Evolutionary conservation across 805 yeast genomes (phyloP), one percentile per base, ranked within the genome.

Genomic region (Candida oleophila): DNA sequence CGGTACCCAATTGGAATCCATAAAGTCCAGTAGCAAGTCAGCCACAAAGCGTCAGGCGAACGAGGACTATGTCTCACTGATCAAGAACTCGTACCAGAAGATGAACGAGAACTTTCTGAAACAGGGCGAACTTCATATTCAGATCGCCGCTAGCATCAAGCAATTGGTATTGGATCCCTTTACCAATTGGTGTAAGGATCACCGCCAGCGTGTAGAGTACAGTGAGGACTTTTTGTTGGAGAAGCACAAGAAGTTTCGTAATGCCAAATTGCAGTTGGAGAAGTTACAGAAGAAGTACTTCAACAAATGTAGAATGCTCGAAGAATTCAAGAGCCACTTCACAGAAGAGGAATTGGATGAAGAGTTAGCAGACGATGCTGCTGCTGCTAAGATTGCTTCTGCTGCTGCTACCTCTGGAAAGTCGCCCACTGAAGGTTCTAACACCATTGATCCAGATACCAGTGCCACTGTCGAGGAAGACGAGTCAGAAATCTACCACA

Each of bases 261-360:
- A 66, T 44, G 74, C 69, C 35, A 66, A 72, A 51, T 60, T 62
- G 12, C 62, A 65, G 32, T 80, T 83, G 44, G 86, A 80, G 39
- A 73, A 75, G 52, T 71, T 78, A 51, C 89, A 82, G 61, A 82
- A 79, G 62, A 77, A 76, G 47, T 89, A 89, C 62, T 87, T 85
- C 73, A 86, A 83, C 64, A 85, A 84, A 59, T 87, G 94, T 62
- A 71, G 95, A 43, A 68, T 81, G 49, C 71, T 86, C 44, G 96
- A 88, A 61, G 88, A 85, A 46, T 75, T 80, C 57, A 79, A 74
- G 53, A 64, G 75, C 1, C 73, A 73, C 38, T 70, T 70, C 46
- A 59, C 71, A 11, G 80, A 73, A 19, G 81, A 76, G 8, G 77
- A 74, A 44, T 54, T 71, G 32, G 50, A 50, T 21, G 66, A 72